Conservation (phyloP, 78 protist genomes). For the Pelomyxa schiedti region DNA sequence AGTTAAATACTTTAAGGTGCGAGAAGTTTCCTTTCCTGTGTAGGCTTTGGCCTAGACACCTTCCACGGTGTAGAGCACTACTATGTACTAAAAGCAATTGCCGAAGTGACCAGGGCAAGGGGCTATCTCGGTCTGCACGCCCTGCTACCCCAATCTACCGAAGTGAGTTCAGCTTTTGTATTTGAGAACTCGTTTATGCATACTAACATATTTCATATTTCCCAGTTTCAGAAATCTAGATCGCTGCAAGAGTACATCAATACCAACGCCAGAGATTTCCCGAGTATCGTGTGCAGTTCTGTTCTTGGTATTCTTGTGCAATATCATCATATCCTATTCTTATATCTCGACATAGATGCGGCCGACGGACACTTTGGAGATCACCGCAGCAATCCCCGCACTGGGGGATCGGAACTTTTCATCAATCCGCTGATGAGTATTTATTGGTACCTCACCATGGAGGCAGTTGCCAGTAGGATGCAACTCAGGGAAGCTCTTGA, state of each 20-base stretch:
- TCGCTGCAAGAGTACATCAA: no score
- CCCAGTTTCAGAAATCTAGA: no score
- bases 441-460: no score
- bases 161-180: background rate
- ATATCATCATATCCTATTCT: no score
- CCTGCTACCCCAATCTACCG: background rate
- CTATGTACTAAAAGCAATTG: background rate
- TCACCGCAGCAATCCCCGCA: background rate
- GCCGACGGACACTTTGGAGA: background rate
- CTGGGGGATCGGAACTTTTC: background rate
- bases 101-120: background rate
- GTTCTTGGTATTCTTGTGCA: no score
- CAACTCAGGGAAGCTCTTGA: no score
- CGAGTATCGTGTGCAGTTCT: no score
- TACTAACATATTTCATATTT: background rate
- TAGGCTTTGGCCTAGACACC: background rate
- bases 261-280: no score
- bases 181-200: background rate
- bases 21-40: background rate
- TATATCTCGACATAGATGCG: no score
- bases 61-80: background rate
- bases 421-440: background rate
- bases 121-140: background rate
- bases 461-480: no score
- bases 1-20: no score